Conservation (phyloP, 1,284 basidiomycete species). For the Coniferiporia sulphurascens region DNA sequence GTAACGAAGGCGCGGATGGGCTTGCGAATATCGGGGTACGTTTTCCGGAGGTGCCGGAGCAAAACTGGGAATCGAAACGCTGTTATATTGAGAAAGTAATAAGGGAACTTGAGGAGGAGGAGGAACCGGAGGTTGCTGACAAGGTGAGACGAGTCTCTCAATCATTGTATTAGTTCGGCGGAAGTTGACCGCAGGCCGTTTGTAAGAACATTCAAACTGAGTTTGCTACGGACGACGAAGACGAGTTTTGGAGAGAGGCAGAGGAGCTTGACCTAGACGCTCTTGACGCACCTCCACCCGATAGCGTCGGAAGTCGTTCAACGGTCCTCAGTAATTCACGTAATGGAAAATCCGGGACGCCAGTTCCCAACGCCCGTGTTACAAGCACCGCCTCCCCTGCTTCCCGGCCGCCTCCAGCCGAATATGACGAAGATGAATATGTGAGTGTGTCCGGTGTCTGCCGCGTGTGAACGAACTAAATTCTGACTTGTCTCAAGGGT, state of each 20-base stretch:
- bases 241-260: neutral
- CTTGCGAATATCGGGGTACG: constrained; percentile 56
- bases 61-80: constrained; percentile 44
- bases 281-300: neutral
- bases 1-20: constrained; percentile 76
- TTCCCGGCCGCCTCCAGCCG: neutral
- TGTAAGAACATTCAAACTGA: neutral
- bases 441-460: neutral
- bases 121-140: neutral
- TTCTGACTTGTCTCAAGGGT: neutral
- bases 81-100: neutral
- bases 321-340: neutral
- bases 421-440: neutral
- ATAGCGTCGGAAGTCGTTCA: neutral
- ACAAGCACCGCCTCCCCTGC: neutral
- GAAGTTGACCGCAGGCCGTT: neutral
- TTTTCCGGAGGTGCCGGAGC: constrained; percentile 29
- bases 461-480: neutral
- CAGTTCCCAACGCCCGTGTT: neutral
- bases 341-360: neutral
- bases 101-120: neutral
- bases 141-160: constrained; percentile 3
- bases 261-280: neutral
- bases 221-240: neutral
- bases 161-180: too few relatives aligned